Base-by-base conservation (phyloP, 768 basidiomycete genomes). In the Tylopilus subfusipes region DNA sequence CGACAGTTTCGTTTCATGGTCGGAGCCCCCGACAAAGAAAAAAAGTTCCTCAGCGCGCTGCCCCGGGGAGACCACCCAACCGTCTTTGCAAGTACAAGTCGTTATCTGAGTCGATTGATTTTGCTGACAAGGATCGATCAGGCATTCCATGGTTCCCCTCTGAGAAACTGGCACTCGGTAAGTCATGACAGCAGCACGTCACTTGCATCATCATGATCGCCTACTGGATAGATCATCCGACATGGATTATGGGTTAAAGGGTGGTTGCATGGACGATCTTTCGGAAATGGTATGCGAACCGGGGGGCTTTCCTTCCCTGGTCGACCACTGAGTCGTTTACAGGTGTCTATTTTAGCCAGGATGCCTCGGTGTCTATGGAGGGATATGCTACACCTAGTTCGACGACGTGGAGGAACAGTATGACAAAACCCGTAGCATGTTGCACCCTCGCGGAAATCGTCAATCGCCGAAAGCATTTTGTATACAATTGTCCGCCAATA, bases 141-240 rank as follows among this genome's bases (percentile, higher is more conserved):
- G 82, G 87, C 83, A 6, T 90, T 84, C 67, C 87, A 88, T 65
- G 86, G 85, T 1, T 85, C 83, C 3, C 75, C 82, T 1, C 60
- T 83, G 25, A 75, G 68, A 54, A 88, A 88, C 56, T 88, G 85
- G 86, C 86, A 88, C 65, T 84, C 84, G 24, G 85, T 85, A 67
- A 29, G 76, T 50, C 25, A 39, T 30, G 16, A 16, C 29, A 18
- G 22, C 13, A n/a, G 16, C 13, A 14, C 29, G 27, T 19, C 13
- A 10, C 21, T 18, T 38, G 5, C 22, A 30, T 25, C 14, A 16
- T 44, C 11, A 39, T 6, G 34, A 50, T 29, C 1, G 4, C 16
- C 11, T 25, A 3, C 24, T 9, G 40, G 22, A 24, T 54, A 86
- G 85, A 86, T 88, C 53, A 82, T 90, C 44, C 79, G 86, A 16